These are phyloP conservation scores for Stemphylium vesicarium DNA, from an alignment of 2,329 filamentous ascomycete species.

Conservation along the genomic window DNA sequence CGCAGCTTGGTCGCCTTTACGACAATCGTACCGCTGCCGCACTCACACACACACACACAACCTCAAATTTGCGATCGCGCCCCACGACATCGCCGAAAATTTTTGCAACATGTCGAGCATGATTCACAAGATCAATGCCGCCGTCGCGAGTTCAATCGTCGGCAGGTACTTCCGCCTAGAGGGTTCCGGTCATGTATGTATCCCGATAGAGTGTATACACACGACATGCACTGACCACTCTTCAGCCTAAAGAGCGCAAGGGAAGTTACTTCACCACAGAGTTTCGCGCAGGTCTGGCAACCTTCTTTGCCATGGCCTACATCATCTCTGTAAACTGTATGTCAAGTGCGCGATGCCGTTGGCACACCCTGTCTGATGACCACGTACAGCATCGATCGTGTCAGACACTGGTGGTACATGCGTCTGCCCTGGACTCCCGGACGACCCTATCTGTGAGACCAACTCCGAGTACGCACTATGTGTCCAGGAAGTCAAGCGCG, in stretches of 20 bases:
- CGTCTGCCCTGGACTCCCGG: conserved; percentile 63
- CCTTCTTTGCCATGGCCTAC: conserved; percentile 58
- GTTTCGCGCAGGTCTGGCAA: conserved; percentile 80
- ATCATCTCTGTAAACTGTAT: conserved; percentile 70
- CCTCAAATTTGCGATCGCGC: conserved; percentile 3
- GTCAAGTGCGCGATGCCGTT: conserved; percentile 40
- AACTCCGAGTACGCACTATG: conserved; percentile 70
- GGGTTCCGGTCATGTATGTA: conserved; percentile 78
- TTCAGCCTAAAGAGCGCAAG: conserved; percentile 65
- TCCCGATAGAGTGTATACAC: background rate
- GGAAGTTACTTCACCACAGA: conserved; percentile 83
- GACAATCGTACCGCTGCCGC: conserved; percentile 2
- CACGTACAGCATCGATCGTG: conserved; percentile 62
- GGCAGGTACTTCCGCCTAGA: conserved; percentile 72
- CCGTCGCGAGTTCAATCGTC: conserved; percentile 43
- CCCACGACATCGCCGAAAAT: conserved; percentile 13
- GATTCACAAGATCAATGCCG: conserved; percentile 43
- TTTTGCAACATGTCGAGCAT: conserved; percentile 39
- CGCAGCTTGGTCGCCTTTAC: conserved; percentile 8
- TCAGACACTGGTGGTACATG: conserved; percentile 77
- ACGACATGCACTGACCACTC: conserved; percentile 9
- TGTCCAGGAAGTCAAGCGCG: conserved; percentile 68
- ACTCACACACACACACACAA: background rate
- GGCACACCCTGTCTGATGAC: conserved; percentile 14
- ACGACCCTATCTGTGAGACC: conserved; percentile 58